These are phyloP conservation scores for Leccinum subrobustum DNA, from an alignment of 1,284 basidiomycete species.

Conservation along the genomic window DNA sequence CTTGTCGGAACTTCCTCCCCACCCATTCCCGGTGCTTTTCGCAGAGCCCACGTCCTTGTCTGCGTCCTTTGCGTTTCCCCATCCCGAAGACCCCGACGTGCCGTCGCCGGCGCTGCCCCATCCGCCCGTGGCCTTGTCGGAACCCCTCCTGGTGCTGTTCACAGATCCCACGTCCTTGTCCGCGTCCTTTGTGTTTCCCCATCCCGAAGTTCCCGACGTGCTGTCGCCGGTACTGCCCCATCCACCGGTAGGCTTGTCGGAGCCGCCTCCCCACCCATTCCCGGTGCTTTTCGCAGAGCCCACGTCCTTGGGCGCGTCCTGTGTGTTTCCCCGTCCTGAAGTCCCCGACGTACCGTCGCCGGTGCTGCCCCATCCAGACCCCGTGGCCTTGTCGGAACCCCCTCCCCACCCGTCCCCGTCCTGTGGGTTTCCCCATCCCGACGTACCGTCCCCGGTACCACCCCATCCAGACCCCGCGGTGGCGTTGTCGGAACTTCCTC, in stretches of 20 bases:
- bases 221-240: slow-evolving; percentile 7
- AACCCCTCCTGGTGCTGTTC: not conserved
- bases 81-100: not conserved
- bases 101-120: slow-evolving; percentile 8
- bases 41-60: not conserved
- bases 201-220: not conserved
- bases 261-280: not conserved
- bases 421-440: slow-evolving; percentile 5
- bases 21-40: not conserved
- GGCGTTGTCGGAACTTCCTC: not conserved
- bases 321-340: not conserved
- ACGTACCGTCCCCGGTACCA: not conserved
- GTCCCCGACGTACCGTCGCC: not conserved
- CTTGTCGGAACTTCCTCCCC: not conserved
- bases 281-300: no score
- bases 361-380: slow-evolving; percentile 9
- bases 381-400: not conserved
- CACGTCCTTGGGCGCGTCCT: not conserved
- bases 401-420: not conserved
- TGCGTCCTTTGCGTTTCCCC: not conserved
- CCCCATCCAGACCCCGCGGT: slow-evolving; percentile 10
- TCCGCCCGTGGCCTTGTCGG: not conserved
- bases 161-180: not conserved
- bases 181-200: not conserved
- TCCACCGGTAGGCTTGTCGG: not conserved